A percentile compares a stretch with the other conserved stretches of the same genome.
Evolutionary conservation across 768 basidiomycete genomes (phyloP).

Genomic region (Phaffia australis): DNA sequence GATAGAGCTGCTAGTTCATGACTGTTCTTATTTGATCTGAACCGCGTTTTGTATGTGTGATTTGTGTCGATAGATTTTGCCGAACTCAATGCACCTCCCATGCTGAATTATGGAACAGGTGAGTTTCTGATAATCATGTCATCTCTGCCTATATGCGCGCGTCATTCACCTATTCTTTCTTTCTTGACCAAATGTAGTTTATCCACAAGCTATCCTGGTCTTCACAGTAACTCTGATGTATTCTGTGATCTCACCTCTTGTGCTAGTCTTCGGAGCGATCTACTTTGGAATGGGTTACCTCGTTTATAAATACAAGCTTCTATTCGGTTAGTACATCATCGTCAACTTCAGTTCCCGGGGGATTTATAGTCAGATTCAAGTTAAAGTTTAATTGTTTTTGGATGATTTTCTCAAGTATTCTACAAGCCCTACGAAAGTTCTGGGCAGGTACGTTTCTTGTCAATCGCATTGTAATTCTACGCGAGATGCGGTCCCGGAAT

Average conservation of each 20-base stretch:
- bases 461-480: slow-evolving; percentile 79
- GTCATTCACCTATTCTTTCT: background rate
- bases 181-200: slow-evolving; percentile 50
- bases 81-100: slow-evolving; percentile 90
- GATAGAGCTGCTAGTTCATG: background rate
- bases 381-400: slow-evolving; percentile 2
- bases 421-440: slow-evolving; percentile 97
- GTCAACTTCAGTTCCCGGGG: background rate
- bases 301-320: slow-evolving; percentile 94
- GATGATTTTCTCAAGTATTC: slow-evolving; percentile 54
- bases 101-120: slow-evolving; percentile 81
- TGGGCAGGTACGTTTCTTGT: slow-evolving; percentile 97
- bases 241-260: slow-evolving; percentile 89
- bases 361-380: background rate
- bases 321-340: slow-evolving; percentile 59
- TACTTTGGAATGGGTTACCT: slow-evolving; percentile 95
- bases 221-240: slow-evolving; percentile 92
- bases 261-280: slow-evolving; percentile 84
- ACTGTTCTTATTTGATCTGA: background rate
- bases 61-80: slow-evolving; percentile 59
- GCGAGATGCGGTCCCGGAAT: slow-evolving; percentile 50
- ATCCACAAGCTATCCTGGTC: slow-evolving; percentile 90
- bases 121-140: background rate
- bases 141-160: background rate
- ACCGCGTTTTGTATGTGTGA: slow-evolving; percentile 8